Evolutionary conservation across 495 filamentous ascomycete species (phyloP).

Genomic region (Penicillium herquei): DNA sequence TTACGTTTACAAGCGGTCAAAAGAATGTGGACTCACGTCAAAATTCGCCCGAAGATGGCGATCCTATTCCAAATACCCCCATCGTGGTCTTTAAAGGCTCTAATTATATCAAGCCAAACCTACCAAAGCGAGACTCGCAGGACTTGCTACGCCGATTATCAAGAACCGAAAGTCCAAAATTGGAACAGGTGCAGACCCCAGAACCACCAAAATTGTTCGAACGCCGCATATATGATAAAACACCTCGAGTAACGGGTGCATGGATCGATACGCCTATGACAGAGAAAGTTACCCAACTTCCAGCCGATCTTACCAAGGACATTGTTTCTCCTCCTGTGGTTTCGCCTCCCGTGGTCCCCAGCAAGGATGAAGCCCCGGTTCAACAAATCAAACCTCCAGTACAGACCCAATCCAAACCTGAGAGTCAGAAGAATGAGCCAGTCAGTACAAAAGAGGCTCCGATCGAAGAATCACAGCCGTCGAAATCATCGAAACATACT

Average conservation of each 20-base stretch:
- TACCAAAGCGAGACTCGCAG: conserved; percentile 57
- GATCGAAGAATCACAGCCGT: conserved; percentile 4
- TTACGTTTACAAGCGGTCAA: not conserved
- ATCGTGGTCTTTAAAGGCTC: conserved; percentile 49
- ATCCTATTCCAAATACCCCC: conserved; percentile 52
- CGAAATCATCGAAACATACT: conserved; percentile 20
- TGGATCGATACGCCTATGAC: conserved; percentile 56
- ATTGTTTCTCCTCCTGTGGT: conserved; percentile 19
- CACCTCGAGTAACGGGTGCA: conserved; percentile 48
- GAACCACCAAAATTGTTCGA: conserved; percentile 46
- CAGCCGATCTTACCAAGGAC: conserved; percentile 31
- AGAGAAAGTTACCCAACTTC: conserved; percentile 30
- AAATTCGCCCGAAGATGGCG: conserved; percentile 33
- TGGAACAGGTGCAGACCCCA: conserved; percentile 26
- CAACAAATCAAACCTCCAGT: conserved; percentile 3
- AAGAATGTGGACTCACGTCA: conserved; percentile 22
- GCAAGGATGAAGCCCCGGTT: conserved; percentile 2
- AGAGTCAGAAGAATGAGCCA: conserved; percentile 10
- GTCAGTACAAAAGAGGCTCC: not conserved
- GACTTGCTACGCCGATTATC: conserved; percentile 65
- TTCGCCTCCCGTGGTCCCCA: conserved; percentile 8
- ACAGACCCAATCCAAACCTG: not conserved
- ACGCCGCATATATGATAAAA: conserved; percentile 42
- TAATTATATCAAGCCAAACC: conserved; percentile 30
- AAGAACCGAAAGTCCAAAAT: conserved; percentile 52